phyloP scores from a whole-genome alignment of 768 basidiomycete genomes.

The Lentinula aciculospora region DNA sequence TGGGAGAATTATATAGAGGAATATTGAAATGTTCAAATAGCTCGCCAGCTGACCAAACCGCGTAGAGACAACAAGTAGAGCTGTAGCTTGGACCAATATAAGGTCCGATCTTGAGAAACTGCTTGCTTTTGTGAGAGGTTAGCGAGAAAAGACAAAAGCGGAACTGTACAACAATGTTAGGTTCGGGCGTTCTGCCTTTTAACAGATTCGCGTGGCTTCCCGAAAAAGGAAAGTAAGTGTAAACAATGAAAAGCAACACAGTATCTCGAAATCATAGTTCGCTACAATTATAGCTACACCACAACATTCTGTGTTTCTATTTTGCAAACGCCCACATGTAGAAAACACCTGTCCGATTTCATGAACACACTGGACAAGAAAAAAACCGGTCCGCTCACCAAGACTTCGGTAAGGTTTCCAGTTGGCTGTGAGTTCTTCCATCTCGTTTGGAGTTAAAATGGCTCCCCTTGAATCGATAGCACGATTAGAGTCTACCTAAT shows the following conservation, averaged over 20 bases:
- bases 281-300: not conserved
- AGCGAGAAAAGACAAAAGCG: constrained; percentile 2
- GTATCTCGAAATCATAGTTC: not conserved
- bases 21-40: not conserved
- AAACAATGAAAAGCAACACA: not conserved
- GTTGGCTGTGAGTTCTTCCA: constrained; percentile 66
- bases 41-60: constrained; percentile 4
- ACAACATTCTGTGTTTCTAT: constrained; percentile 3
- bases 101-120: not conserved
- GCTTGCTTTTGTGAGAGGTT: not conserved
- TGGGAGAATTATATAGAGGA: constrained; percentile 3
- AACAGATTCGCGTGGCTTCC: not conserved
- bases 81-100: not conserved
- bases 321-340: constrained; percentile 85
- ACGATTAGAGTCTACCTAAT: constrained; percentile 10
- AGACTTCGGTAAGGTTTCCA: constrained; percentile 85
- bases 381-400: constrained; percentile 35
- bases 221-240: not conserved
- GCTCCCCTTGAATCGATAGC: constrained; percentile 44
- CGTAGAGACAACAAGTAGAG: not conserved
- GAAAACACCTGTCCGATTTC: constrained; percentile 52
- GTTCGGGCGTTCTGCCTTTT: not conserved
- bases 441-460: constrained; percentile 74
- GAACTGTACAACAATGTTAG: constrained; percentile 1
- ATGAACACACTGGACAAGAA: not conserved